These are phyloP conservation scores for Aspergillus novofumigatus DNA, from an alignment of 2,329 filamentous ascomycete species.

Conservation along the genomic window DNA sequence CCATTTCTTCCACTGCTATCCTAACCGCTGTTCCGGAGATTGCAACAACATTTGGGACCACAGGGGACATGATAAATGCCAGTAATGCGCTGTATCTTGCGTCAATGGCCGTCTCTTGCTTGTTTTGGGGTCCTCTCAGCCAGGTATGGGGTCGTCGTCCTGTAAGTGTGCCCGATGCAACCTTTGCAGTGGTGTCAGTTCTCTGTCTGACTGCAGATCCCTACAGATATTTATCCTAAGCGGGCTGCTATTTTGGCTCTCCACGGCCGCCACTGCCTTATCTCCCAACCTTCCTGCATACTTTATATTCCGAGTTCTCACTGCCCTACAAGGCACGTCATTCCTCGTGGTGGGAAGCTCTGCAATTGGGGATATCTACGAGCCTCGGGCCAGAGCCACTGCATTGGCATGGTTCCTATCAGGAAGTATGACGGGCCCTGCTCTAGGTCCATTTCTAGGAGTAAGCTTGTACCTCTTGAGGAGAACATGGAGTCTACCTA, in stretches of 20 bases:
- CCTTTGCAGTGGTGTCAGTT: not conserved
- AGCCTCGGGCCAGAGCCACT: conserved; percentile 64
- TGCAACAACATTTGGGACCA: conserved; percentile 60
- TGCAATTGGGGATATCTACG: conserved; percentile 64
- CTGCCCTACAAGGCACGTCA: conserved; percentile 69
- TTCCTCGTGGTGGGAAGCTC: conserved; percentile 69
- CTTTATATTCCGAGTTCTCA: conserved; percentile 69
- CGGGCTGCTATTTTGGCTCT: conserved; percentile 60
- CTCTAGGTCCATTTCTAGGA: conserved; percentile 51
- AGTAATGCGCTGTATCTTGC: conserved; percentile 72
- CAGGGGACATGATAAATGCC: conserved; percentile 65
- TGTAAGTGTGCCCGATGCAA: conserved; percentile 37
- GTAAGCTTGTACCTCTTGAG: conserved; percentile 17
- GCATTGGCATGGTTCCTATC: conserved; percentile 70
- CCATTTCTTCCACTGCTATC: conserved; percentile 69
- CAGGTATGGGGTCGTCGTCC: conserved; percentile 59
- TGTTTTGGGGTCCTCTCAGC: conserved; percentile 69
- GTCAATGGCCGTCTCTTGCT: conserved; percentile 67
- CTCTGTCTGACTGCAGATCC: conserved; percentile 2
- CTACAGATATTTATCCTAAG: conserved; percentile 55
- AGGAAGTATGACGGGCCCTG: conserved; percentile 68
- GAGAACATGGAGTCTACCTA: not conserved
- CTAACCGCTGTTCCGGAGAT: conserved; percentile 72
- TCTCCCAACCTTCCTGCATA: conserved; percentile 67
- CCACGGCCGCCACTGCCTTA: conserved; percentile 68